Evolutionary conservation across 2,329 filamentous ascomycete genomes (phyloP).

Genomic region (Ophiostoma pallidulum): DNA sequence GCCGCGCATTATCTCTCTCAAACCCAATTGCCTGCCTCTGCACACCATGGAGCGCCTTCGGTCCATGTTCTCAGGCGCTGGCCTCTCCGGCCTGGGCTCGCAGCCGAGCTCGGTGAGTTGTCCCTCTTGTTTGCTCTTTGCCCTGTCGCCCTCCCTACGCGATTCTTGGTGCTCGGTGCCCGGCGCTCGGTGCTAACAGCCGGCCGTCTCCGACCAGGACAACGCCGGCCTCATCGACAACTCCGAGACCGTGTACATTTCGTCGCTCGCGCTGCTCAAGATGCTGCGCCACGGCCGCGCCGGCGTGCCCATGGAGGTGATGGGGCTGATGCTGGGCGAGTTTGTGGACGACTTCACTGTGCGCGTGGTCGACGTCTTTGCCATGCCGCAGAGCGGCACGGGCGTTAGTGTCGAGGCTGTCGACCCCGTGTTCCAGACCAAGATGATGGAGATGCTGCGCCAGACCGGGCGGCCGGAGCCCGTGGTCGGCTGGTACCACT

Average conservation of each 20-base stretch:
- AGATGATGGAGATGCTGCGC: constrained; percentile 99
- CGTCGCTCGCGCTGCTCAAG: constrained; percentile 90
- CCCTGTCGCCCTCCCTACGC: constrained; percentile 2
- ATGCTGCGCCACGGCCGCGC: constrained; percentile 97
- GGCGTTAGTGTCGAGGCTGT: constrained; percentile 98
- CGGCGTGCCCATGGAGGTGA: constrained; percentile 99
- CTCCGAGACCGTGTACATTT: constrained; percentile 98
- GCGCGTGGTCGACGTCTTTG: constrained; percentile 95
- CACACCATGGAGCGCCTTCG: constrained; percentile 79
- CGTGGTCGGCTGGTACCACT: constrained; percentile 99
- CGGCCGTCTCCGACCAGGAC: constrained; percentile 47
- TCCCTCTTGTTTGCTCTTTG: constrained; percentile 21
- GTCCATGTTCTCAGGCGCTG: constrained; percentile 72
- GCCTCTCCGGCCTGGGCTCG: constrained; percentile 55
- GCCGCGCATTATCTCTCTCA: not conserved
- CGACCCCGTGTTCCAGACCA: constrained; percentile 97
- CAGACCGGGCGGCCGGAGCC: constrained; percentile 97
- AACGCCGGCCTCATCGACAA: constrained; percentile 92
- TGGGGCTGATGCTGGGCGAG: constrained; percentile 97
- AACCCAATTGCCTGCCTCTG: constrained; percentile 10
- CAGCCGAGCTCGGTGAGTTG: constrained; percentile 51
- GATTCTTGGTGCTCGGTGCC: not conserved
- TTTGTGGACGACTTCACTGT: constrained; percentile 99
- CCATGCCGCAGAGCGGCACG: constrained; percentile 97
- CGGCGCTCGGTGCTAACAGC: not conserved